Conservation (phyloP, 306 rosid genomes). For the Corylus avellana region DNA sequence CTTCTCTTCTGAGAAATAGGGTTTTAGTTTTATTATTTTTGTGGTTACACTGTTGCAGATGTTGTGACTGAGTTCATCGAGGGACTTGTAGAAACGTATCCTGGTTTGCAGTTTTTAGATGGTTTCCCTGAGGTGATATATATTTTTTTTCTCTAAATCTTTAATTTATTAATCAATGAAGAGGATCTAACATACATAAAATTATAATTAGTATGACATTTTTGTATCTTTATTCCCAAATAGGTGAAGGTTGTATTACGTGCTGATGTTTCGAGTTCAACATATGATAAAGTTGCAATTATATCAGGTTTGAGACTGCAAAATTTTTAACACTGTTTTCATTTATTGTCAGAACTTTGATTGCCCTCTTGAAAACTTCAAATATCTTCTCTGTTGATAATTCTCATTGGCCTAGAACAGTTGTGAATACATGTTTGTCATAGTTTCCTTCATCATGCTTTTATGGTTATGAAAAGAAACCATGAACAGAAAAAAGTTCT, state of each 20-base stretch:
- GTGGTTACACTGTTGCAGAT: slow-evolving; percentile 57
- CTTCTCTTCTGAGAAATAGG: slow-evolving; percentile 8
- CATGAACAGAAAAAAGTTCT: not conserved
- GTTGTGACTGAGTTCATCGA: slow-evolving; percentile 92
- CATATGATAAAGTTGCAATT: slow-evolving; percentile 83
- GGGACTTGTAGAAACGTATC: slow-evolving; percentile 92
- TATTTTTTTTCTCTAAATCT: not conserved
- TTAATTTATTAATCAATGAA: not conserved
- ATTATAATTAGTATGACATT: not conserved
- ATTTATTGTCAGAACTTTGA: not conserved
- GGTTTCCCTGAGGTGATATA: slow-evolving; percentile 80
- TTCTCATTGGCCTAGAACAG: not conserved
- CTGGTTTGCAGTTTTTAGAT: slow-evolving; percentile 85
- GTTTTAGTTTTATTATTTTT: slow-evolving; percentile 19
- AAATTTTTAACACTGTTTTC: not conserved
- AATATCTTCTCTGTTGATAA: not conserved
- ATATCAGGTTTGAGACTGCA: slow-evolving; percentile 63
- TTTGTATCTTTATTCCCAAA: slow-evolving; percentile 20
- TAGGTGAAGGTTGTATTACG: slow-evolving; percentile 97
- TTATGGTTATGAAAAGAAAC: not conserved
- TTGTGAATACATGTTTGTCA: not conserved
- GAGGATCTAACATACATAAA: not conserved
- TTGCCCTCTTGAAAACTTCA: not conserved
- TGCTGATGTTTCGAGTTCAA: slow-evolving; percentile 71
- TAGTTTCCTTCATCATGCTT: not conserved